A percentile compares a stretch with the other conserved stretches of the same genome.
These are phyloP conservation scores for Sugiyamaella chiloensis DNA, from an alignment of 805 yeast genomes.

Conservation along the genomic window DNA sequence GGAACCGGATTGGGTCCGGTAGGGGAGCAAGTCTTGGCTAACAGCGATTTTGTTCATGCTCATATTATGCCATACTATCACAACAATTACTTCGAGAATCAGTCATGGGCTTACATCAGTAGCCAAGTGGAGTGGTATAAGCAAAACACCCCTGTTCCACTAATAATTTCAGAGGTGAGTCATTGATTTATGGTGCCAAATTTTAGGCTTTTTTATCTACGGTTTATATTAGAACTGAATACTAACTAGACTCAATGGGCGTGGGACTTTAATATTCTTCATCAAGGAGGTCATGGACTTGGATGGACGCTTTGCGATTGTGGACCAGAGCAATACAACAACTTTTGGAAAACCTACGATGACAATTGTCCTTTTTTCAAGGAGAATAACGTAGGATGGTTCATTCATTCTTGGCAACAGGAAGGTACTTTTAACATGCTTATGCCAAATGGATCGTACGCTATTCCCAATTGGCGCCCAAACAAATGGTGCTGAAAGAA, in stretches of 20 bases:
- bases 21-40: background rate
- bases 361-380: slow-evolving; percentile 5
- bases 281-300: slow-evolving; percentile 4
- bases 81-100: background rate
- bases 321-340: slow-evolving; percentile 4
- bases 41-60: slow-evolving; percentile 9
- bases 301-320: slow-evolving; percentile 8
- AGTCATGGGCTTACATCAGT: slow-evolving; percentile 8
- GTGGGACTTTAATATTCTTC: slow-evolving; percentile 9
- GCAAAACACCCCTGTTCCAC: slow-evolving; percentile 4
- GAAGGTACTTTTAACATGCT: slow-evolving; percentile 9
- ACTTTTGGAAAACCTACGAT: slow-evolving; percentile 8
- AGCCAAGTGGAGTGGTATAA: slow-evolving; percentile 4
- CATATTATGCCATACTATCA: slow-evolving; percentile 10
- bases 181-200: no score
- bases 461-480: slow-evolving; percentile 7
- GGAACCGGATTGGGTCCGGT: slow-evolving; percentile 5
- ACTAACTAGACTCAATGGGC: slow-evolving; percentile 12
- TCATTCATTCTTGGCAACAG: slow-evolving; percentile 7
- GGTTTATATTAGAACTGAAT: no score
- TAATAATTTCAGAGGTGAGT: slow-evolving; percentile 7
- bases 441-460: slow-evolving; percentile 8
- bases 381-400: slow-evolving; percentile 9
- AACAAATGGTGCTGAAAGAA: background rate
- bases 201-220: no score